Conservation (phyloP, 192 early-diverging fungal species). For the Gaertneriomyces sp. region DNA sequence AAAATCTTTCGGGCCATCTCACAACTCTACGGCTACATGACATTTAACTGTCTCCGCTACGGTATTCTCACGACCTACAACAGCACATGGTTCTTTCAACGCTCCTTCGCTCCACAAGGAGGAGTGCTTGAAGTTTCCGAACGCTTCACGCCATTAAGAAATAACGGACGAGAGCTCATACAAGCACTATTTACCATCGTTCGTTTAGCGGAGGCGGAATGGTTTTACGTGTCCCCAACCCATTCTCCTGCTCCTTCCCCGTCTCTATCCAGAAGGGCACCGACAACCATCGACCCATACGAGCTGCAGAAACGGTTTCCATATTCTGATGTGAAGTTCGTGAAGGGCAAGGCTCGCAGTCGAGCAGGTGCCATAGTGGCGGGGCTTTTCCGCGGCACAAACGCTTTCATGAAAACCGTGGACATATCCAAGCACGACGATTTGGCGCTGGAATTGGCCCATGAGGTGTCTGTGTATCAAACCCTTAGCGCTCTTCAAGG, state of each 20-base stretch:
- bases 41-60: constrained; percentile 11
- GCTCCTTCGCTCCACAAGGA: neutral
- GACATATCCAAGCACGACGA: neutral
- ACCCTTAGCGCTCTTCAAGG: neutral
- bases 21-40: constrained; percentile 21
- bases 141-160: neutral
- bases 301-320: neutral
- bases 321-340: neutral
- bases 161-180: neutral
- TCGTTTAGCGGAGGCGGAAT: neutral
- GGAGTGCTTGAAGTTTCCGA: constrained; percentile 1
- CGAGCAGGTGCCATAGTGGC: constrained; percentile 4
- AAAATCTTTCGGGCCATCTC: constrained; percentile 1
- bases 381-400: neutral
- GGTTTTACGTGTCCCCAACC: constrained; percentile 19
- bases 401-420: neutral
- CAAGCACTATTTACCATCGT: neutral
- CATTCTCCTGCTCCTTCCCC: constrained; percentile 3
- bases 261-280: neutral
- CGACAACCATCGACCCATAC: neutral
- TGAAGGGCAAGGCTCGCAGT: constrained; percentile 5
- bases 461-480: constrained; percentile 1
- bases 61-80: constrained; percentile 14
- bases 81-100: constrained; percentile 8
- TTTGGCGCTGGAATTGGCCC: neutral